Conservation (phyloP, 495 filamentous ascomycete genomes). For the Penicillium salamii region DNA sequence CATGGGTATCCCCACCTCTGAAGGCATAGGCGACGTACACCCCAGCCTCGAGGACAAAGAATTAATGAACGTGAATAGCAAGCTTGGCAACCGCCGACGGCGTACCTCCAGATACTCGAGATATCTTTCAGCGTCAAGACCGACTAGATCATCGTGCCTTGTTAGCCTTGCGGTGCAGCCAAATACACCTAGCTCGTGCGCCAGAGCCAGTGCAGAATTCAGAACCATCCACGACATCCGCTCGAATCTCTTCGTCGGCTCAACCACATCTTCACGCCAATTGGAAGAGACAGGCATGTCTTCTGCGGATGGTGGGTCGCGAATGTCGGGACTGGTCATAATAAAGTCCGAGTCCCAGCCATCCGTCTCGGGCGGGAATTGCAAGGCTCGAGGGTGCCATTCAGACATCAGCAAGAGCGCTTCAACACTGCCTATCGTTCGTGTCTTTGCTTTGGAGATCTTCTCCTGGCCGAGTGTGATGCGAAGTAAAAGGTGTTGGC, state of each 20-base stretch:
- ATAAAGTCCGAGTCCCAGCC: conserved; percentile 31
- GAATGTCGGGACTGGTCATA: conserved; percentile 14
- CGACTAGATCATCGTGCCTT: conserved; percentile 4
- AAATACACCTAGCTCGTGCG: conserved; percentile 39
- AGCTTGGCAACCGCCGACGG: conserved; percentile 25
- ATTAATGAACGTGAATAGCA: conserved; percentile 38
- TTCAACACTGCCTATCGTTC: conserved; percentile 39
- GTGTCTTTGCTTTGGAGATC: conserved; percentile 23
- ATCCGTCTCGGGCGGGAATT: conserved; percentile 36
- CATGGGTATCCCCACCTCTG: conserved; percentile 2
- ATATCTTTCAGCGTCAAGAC: conserved; percentile 16
- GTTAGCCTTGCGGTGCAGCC: conserved; percentile 1
- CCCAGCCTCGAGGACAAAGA: conserved; percentile 34
- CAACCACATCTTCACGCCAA: conserved; percentile 32
- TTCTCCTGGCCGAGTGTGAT: conserved; percentile 34
- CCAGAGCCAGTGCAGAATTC: conserved; percentile 34
- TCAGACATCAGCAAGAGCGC: conserved; percentile 38
- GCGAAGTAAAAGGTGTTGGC: conserved; percentile 37
- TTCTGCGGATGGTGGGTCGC: conserved; percentile 19
- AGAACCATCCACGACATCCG: conserved; percentile 45
- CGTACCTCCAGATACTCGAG: conserved; percentile 22
- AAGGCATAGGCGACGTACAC: conserved; percentile 33
- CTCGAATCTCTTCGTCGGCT: conserved; percentile 38
- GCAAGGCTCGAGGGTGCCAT: conserved; percentile 39
- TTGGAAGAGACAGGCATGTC: conserved; percentile 19